These are phyloP conservation scores for Trichophyton benhamiae DNA, from an alignment of 2,329 filamentous ascomycete genomes.

Conservation along the genomic window DNA sequence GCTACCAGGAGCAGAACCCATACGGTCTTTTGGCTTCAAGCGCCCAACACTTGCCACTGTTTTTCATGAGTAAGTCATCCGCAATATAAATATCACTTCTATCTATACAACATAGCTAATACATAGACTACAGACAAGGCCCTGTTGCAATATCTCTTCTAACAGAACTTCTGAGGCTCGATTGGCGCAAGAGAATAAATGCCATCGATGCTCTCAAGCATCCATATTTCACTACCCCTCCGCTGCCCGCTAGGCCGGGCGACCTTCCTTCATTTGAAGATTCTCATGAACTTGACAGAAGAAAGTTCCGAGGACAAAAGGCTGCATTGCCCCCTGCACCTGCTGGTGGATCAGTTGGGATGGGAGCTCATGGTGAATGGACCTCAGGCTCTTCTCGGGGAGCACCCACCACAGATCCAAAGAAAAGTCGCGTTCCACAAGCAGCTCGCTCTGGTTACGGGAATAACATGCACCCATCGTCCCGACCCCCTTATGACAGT, in stretches of 20 bases:
- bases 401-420: conserved; percentile 21
- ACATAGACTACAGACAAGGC: conserved; percentile 41
- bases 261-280: conserved; percentile 89
- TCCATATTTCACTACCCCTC: conserved; percentile 72
- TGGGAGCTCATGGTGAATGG: conserved; percentile 50
- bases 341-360: conserved; percentile 78
- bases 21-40: conserved; percentile 50
- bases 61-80: conserved; percentile 54
- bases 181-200: conserved; percentile 82
- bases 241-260: conserved; percentile 66
- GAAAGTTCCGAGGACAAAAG: conserved; percentile 82
- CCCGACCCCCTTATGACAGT: conserved; percentile 20
- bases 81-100: background rate
- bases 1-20: conserved; percentile 66
- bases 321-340: conserved; percentile 78
- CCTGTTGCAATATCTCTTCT: conserved; percentile 65
- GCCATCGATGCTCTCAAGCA: conserved; percentile 88
- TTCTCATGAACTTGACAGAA: conserved; percentile 88
- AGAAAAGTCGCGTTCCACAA: conserved; percentile 26
- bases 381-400: conserved; percentile 23
- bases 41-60: conserved; percentile 56
- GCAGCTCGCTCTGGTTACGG: conserved; percentile 22
- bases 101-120: background rate
- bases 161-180: conserved; percentile 69
- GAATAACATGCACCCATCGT: conserved; percentile 16